Evolutionary conservation across 2,329 filamentous ascomycete species (phyloP), one percentile per base, ranked within the genome.

Genomic region (Trichoderma aggressivum): DNA sequence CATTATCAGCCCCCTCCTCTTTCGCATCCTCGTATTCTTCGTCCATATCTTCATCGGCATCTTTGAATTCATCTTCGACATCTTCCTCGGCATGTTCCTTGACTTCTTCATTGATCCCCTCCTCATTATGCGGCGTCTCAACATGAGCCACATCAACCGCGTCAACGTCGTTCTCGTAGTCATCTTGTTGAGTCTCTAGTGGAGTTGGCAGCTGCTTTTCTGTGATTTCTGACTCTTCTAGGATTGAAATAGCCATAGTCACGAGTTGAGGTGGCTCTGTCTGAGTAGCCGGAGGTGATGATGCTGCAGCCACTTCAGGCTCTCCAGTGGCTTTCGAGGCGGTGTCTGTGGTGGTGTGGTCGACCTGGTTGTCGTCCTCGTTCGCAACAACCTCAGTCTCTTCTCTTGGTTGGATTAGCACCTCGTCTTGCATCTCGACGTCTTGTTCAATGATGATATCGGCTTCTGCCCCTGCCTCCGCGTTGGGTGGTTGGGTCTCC

Each of bases 341-440:
- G 14, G 28, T 50, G 39, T 28, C 55, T 67, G 39, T n/a, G 14
- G 16, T 32, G 16, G 24, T 36, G 26, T 70, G 60, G 11, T 39
- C 34, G 7, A 58, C 32, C 5, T 71, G 55, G 14, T 18, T 34
- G 43, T 21, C 18, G 6, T 47, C 43, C 47, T 50, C 62, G 36
- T 65, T 32, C 69, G 1, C 8, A 16, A 1, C 30, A 36, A n/a
- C 32, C 28, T 60, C 69, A 14, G 47, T 14, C 18, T 71, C 69
- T 12, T 66, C 39, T 21, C n/a, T 43, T 3, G 24, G 55, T 24
- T 53, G 62, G 36, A 18, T 47, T 50, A 39, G 39, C 53, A 68
- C 16, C n/a, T 32, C 30, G 16, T 71, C 72, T n/a, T 47, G 39
- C 73, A 73, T 73, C 21, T 74, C 72, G 6, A 67, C 47, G n/a